Conservation (phyloP, 164 flowering plant species). For the Platanus orientalis region DNA sequence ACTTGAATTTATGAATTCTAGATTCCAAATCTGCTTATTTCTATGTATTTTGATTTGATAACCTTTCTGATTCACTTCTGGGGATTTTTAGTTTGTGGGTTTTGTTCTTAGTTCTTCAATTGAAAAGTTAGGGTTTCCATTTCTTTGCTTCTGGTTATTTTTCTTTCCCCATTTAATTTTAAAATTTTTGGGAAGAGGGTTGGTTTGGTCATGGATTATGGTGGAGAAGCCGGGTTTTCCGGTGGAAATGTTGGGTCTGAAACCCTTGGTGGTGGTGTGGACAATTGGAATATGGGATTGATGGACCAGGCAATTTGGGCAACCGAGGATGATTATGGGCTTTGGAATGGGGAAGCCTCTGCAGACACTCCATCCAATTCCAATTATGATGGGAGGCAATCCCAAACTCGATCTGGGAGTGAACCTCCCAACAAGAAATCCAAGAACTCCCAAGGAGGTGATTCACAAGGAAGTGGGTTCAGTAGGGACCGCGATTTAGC, state of each 20-base stretch:
- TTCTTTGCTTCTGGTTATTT: neutral
- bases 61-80: neutral
- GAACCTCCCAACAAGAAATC: slow-evolving; percentile 71
- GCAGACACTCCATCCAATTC: slow-evolving; percentile 38
- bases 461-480: slow-evolving; percentile 27
- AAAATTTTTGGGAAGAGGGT: neutral
- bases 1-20: slow-evolving; percentile 1
- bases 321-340: slow-evolving; percentile 88
- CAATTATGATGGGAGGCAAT: slow-evolving; percentile 41
- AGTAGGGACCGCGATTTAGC: slow-evolving; percentile 18
- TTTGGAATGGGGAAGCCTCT: slow-evolving; percentile 50
- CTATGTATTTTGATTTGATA: neutral
- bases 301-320: slow-evolving; percentile 78
- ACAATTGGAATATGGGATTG: slow-evolving; percentile 41
- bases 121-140: neutral
- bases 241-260: slow-evolving; percentile 48
- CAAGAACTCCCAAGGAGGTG: slow-evolving; percentile 44
- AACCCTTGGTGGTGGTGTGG: slow-evolving; percentile 22
- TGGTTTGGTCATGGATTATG: slow-evolving; percentile 40
- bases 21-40: neutral
- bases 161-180: neutral
- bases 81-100: neutral
- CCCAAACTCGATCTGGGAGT: slow-evolving; percentile 43
- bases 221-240: slow-evolving; percentile 36
- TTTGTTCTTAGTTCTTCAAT: neutral